Evolutionary conservation across 306 rosid species (phyloP), one percentile per base, ranked within the genome.

Genomic region (Alnus glutinosa): DNA sequence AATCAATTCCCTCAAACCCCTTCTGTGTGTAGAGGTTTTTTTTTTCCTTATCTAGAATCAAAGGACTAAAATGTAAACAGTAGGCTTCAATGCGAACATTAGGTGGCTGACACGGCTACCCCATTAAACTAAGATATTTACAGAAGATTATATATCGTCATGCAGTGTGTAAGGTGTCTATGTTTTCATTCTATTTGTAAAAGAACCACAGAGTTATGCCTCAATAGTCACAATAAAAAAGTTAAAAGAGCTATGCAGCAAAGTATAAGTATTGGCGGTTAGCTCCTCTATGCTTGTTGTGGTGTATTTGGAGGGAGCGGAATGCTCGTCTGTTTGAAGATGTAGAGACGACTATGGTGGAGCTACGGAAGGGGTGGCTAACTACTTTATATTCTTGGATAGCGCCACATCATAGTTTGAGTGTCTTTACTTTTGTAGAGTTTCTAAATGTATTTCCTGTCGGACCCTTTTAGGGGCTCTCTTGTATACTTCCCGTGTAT

Each of bases 21-120:
- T 42, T 4, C 7, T 42, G 4, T 6, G 4, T 16, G 42, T 4
- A 51, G 19, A 19, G 54, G 10, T 13, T 14, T 54, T 36, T 54
- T n/a, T 73, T 51, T 39, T 52, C 77, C 73, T 23, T 12, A 68
- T 52, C 5, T 80, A 77, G 66, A 59, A 67, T 36, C 51, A 36
- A 8, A 67, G 10, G 75, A 77, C 67, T 39, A 51, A 52, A 55
- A 19, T 5, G 2, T 23, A 28, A 9, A 49, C 12, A 58, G 77
- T 36, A 71, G 44, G 51, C 19, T 42, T 46, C 70, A 71, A 18
- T 58, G 19, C 36, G 52, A 55, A 77, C 2, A 48, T 19, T 37
- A 54, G 68, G 75, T 37, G 5, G 48, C 57, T 42, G 42, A 32
- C 7, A 39, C 10, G 23, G 54, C 52, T 55, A 46, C 18, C 36